Evolutionary conservation across 2,329 filamentous ascomycete species (phyloP), one percentile per base, ranked within the genome.

Genomic region (Rhynchosporium graminicola): DNA sequence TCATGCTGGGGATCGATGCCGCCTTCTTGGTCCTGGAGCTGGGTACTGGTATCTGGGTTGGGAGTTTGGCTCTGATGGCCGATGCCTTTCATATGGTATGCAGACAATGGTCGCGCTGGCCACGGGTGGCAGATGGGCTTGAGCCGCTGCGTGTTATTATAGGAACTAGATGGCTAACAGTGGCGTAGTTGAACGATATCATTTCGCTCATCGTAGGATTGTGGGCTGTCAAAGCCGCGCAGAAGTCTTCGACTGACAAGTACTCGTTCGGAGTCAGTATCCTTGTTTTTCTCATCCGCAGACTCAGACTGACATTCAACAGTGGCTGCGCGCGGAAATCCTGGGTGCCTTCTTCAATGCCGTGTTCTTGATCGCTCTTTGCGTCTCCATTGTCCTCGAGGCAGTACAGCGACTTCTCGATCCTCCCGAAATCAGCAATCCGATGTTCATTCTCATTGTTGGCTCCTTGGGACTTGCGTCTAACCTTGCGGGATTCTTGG

Each of bases 301-400:
- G 51, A 13, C 12, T 15, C 42, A 42, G 31, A 29, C 70, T 75
- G 68, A 77, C 59, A 55, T 10, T 40, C 28, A 42, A 8, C 70
- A 94, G 90, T 99, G 93, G 91, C 89, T 98, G 80, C 91, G 95
- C 70, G 95, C 95, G 42, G 95, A 99, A 80, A 98, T 96, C 10
- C 83, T 99, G 5, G 95, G 95, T 73, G 95, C 95, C 54, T 88
- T 98, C 71, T 91, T 98, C 78, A 99, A 99, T 73, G 95, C 95
- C 69, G 94, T 98, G 51, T 99, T 99, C 80, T 83, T 99, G 50
- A 95, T 99, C 73, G 95, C 95, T 7, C 85, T 99, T 8, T 99
- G 95, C 78, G 82, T 99, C 61, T 96, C 94, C 57, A 99, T 99
- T 76, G 90, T 98, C 73, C 87, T 99, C 71, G 95, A 99, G 77